Evolutionary conservation across 1,284 basidiomycete species (phyloP).

Genomic region (Sanghuangporus sanghuang): DNA sequence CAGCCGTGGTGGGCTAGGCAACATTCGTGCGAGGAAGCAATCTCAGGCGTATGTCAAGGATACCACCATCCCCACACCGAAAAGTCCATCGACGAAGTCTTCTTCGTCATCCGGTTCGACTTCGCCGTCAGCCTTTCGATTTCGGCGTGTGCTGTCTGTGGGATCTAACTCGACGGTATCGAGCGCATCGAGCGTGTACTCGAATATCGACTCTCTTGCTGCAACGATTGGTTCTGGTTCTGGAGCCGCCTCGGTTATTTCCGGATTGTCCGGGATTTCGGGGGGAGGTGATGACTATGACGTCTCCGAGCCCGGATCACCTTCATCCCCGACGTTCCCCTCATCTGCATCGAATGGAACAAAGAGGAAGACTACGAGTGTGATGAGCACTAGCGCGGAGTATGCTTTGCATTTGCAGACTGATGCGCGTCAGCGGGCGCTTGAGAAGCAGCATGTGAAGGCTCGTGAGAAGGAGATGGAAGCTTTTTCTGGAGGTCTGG

Average conservation of each 20-base stretch:
- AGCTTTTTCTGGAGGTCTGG: neutral
- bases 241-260: neutral
- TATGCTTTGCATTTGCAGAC: neutral
- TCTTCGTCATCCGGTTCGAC: neutral
- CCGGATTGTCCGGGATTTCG: neutral
- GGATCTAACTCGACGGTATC: neutral
- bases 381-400: neutral
- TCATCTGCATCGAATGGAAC: neutral
- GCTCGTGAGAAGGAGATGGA: neutral
- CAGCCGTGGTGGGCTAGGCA: slow-evolving; percentile 5
- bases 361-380: neutral
- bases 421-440: slow-evolving; percentile 1
- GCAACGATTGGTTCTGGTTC: neutral
- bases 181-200: neutral
- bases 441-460: neutral
- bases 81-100: neutral
- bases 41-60: neutral
- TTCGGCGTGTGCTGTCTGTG: neutral
- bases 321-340: neutral
- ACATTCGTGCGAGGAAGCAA: slow-evolving; percentile 8
- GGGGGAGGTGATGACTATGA: neutral
- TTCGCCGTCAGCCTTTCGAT: neutral
- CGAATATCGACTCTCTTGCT: neutral
- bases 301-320: neutral
- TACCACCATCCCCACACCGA: neutral